phyloP scores from a whole-genome alignment of 768 basidiomycete species.

The Udeniomyces megalosporus region DNA sequence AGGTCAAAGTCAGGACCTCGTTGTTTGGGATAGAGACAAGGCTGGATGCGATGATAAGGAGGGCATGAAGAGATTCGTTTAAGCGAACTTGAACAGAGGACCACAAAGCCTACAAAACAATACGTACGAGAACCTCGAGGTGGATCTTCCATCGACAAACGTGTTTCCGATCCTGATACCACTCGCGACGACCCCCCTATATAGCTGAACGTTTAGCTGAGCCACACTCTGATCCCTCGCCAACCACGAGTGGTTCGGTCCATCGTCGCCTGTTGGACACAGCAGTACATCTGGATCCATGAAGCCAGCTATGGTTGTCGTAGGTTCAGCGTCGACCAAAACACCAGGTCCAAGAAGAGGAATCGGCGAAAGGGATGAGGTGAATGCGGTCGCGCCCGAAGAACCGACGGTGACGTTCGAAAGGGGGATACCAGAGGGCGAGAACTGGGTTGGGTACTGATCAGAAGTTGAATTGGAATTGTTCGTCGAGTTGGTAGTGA shows the following conservation, averaged over 20 bases:
- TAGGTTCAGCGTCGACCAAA: constrained; percentile 19
- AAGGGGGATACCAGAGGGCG: constrained; percentile 20
- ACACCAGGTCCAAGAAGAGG: constrained; percentile 32
- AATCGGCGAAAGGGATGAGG: constrained; percentile 73
- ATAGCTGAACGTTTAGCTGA: constrained; percentile 45
- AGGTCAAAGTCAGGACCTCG: constrained; percentile 55
- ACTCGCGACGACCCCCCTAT: constrained; percentile 44
- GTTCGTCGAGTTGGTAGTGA: constrained; percentile 28
- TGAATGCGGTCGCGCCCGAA: constrained; percentile 63
- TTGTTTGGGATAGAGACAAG: constrained; percentile 82
- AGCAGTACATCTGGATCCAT: constrained; percentile 40
- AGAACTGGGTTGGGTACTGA: constrained; percentile 17
- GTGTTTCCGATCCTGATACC: constrained; percentile 88
- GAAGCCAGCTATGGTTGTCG: constrained; percentile 18
- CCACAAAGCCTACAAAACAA: neutral
- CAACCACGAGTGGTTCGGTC: constrained; percentile 71
- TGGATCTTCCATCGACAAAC: constrained; percentile 60
- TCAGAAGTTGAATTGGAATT: constrained; percentile 37
- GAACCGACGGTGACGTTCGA: constrained; percentile 57
- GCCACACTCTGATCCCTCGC: constrained; percentile 53
- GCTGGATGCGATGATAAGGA: constrained; percentile 32
- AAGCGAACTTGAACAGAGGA: neutral
- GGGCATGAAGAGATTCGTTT: neutral
- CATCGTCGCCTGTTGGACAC: constrained; percentile 60
- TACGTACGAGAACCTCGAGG: constrained; percentile 69